phyloP scores from a whole-genome alignment of 257 asterid genomes.

The Penstemon davidsonii region DNA sequence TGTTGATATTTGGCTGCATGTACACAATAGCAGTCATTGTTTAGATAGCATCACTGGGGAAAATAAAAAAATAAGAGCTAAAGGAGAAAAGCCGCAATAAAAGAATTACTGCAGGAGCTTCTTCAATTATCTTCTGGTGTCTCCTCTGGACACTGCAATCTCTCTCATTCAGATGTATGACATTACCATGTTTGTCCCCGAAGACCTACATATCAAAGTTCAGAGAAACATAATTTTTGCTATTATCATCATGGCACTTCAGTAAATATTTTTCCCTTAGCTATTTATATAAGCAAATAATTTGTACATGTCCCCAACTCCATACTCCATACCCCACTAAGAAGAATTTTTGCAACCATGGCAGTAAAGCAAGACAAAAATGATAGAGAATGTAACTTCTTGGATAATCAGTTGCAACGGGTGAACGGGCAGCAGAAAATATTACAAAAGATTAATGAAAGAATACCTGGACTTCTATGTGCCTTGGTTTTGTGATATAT shows the following conservation, averaged over 20 bases:
- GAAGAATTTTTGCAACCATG: constrained; percentile 1
- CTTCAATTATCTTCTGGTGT: constrained; percentile 98
- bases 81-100: constrained; percentile 25
- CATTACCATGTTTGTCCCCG: constrained; percentile 87
- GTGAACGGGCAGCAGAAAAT: constrained; percentile 10
- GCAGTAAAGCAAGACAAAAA: constrained; percentile 17
- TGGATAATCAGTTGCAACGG: not conserved
- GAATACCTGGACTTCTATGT: constrained; percentile 97
- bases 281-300: constrained; percentile 15
- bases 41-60: constrained; percentile 24
- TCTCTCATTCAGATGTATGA: constrained; percentile 91
- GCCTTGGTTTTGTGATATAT: constrained; percentile 92
- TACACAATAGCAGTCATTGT: constrained; percentile 30
- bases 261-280: constrained; percentile 17
- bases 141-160: constrained; percentile 99
- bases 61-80: constrained; percentile 25
- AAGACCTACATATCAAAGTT: constrained; percentile 56
- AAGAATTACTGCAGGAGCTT: constrained; percentile 95
- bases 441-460: constrained; percentile 19
- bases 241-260: constrained; percentile 17
- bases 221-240: not conserved
- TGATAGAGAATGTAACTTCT: not conserved
- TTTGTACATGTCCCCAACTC: not conserved
- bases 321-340: constrained; percentile 9
- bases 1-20: constrained; percentile 79